Conservation (phyloP, 2,329 filamentous ascomycete genomes). For the Leptographium radiaticola region DNA sequence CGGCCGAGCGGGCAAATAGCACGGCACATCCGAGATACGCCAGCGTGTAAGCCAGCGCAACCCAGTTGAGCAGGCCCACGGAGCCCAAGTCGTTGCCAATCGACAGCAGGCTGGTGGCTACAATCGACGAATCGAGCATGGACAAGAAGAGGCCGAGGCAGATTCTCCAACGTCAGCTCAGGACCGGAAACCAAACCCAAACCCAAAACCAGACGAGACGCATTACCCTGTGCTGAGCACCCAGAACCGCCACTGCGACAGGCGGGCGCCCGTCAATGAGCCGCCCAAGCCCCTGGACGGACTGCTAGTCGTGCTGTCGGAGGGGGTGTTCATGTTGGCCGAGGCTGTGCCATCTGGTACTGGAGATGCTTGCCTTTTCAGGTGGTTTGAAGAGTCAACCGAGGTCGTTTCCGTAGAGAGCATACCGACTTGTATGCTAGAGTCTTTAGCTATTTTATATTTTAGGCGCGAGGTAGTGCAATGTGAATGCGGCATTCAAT, state of each 20-base stretch:
- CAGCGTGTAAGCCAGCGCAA: constrained; percentile 42
- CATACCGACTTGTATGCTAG: background rate
- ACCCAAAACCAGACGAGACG: too few relatives aligned
- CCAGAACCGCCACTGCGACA: constrained; percentile 10
- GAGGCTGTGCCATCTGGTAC: background rate
- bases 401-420: background rate
- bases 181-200: too few relatives aligned
- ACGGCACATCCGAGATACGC: constrained; percentile 44
- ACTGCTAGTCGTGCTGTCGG: background rate
- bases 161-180: constrained; percentile 21
- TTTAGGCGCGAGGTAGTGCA: too few relatives aligned
- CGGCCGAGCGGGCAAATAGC: constrained; percentile 39
- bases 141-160: constrained; percentile 42
- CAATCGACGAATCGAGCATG: constrained; percentile 46
- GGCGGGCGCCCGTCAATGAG: background rate
- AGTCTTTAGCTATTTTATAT: background rate
- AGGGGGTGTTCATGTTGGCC: background rate
- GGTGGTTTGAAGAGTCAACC: background rate
- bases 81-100: constrained; percentile 39
- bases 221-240: constrained; percentile 9
- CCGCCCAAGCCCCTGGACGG: background rate
- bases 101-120: constrained; percentile 43
- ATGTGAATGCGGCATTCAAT: too few relatives aligned
- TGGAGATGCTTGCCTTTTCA: too few relatives aligned
- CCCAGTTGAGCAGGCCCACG: constrained; percentile 34